Conservation (phyloP, 306 rosid species). For the Prunus padus region DNA sequence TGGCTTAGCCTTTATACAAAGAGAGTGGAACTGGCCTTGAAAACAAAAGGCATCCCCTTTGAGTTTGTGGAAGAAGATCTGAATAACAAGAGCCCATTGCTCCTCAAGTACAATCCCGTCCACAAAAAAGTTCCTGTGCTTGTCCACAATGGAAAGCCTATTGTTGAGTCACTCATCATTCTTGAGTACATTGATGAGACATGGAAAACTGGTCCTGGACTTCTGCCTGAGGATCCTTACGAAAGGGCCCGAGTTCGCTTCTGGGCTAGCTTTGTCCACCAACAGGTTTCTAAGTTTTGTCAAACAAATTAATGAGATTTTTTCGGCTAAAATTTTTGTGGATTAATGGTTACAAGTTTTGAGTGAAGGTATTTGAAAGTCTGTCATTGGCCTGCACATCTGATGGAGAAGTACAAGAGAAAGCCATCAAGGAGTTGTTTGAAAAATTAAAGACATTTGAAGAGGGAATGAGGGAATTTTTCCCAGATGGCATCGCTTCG, state of each 20-base stretch:
- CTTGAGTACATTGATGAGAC: constrained; percentile 32
- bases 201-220: constrained; percentile 20
- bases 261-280: constrained; percentile 13
- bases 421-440: constrained; percentile 11
- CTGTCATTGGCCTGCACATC: not conserved
- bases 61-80: constrained; percentile 23
- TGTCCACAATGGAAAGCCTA: constrained; percentile 29
- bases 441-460: constrained; percentile 15
- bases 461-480: constrained; percentile 8
- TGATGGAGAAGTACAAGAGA: constrained; percentile 15
- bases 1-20: constrained; percentile 17
- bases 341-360: not conserved
- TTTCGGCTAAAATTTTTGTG: too few species aligned
- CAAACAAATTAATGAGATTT: too few species aligned
- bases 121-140: constrained; percentile 33
- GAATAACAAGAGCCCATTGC: constrained; percentile 21
- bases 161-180: constrained; percentile 23
- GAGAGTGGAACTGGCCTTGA: not conserved
- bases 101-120: constrained; percentile 21
- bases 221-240: constrained; percentile 23
- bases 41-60: not conserved
- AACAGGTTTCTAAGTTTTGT: constrained; percentile 7
- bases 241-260: constrained; percentile 22
- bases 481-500: constrained; percentile 2
- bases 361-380: constrained; percentile 4